Evolutionary conservation across 2,329 filamentous ascomycete species (phyloP).

Genomic region (Colletotrichum sp.): DNA sequence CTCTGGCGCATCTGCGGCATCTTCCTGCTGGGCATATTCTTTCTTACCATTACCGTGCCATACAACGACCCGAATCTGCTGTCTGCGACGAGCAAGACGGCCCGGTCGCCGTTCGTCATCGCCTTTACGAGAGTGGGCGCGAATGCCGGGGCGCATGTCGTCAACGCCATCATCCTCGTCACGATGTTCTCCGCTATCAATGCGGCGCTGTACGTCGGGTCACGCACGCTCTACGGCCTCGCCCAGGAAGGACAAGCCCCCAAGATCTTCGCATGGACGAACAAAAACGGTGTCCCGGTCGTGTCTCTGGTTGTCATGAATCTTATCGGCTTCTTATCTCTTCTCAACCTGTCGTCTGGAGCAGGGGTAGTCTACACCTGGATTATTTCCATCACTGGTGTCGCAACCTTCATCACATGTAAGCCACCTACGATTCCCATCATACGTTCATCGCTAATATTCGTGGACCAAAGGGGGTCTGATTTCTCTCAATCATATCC

Average conservation of each 20-base stretch:
- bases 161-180: slow-evolving; percentile 60
- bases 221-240: slow-evolving; percentile 60
- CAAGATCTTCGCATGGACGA: slow-evolving; percentile 53
- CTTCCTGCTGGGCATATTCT: slow-evolving; percentile 54
- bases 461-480: not conserved
- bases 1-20: slow-evolving; percentile 35
- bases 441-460: too few species aligned
- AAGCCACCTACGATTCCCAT: not conserved
- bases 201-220: slow-evolving; percentile 58
- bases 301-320: slow-evolving; percentile 20
- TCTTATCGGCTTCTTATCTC: slow-evolving; percentile 17
- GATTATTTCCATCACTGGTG: slow-evolving; percentile 1
- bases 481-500: not conserved
- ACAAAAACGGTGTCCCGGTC: slow-evolving; percentile 43
- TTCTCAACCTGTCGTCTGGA: slow-evolving; percentile 18
- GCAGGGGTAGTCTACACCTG: not conserved
- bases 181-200: slow-evolving; percentile 57
- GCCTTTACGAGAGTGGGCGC: slow-evolving; percentile 57
- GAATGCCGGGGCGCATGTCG: slow-evolving; percentile 55
- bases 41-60: slow-evolving; percentile 57
- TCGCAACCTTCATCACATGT: not conserved
- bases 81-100: slow-evolving; percentile 47
- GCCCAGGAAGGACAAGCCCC: slow-evolving; percentile 57
- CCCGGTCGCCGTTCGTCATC: slow-evolving; percentile 54
- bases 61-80: slow-evolving; percentile 55